Evolutionary conservation across 345 rosid genomes (phyloP).

Genomic region (Aegle marmelos): DNA sequence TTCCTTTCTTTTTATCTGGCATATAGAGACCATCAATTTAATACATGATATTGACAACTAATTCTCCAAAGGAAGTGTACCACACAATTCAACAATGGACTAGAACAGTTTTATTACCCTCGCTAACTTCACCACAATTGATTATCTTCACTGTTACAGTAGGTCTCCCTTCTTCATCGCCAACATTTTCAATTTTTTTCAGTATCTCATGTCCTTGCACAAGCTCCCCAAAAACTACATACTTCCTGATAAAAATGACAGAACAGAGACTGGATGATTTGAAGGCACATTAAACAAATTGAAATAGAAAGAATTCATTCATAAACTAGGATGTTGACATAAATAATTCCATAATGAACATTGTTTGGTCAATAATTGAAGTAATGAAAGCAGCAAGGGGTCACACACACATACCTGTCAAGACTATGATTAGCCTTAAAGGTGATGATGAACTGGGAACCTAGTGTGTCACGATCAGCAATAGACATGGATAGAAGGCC

Average conservation of each 20-base stretch:
- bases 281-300: neutral
- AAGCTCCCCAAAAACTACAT: conserved; percentile 89
- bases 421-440: conserved; percentile 75
- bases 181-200: conserved; percentile 78
- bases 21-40: conserved; percentile 13
- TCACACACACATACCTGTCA: conserved; percentile 52
- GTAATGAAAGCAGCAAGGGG: neutral
- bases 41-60: neutral
- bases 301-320: neutral
- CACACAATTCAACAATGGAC: neutral
- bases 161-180: conserved; percentile 80
- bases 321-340: neutral
- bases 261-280: neutral
- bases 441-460: conserved; percentile 84
- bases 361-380: neutral
- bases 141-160: conserved; percentile 88
- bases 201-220: conserved; percentile 76
- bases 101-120: conserved; percentile 32
- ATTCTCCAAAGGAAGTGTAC: neutral
- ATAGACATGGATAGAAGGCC: conserved; percentile 87
- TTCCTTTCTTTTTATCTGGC: conserved; percentile 54
- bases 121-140: conserved; percentile 75
- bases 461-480: conserved; percentile 73
- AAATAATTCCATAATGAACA: conserved; percentile 1
- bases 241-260: conserved; percentile 45